Conservation (phyloP, 1,139 yeast species). For the Nakaseomyces bracarensis region DNA sequence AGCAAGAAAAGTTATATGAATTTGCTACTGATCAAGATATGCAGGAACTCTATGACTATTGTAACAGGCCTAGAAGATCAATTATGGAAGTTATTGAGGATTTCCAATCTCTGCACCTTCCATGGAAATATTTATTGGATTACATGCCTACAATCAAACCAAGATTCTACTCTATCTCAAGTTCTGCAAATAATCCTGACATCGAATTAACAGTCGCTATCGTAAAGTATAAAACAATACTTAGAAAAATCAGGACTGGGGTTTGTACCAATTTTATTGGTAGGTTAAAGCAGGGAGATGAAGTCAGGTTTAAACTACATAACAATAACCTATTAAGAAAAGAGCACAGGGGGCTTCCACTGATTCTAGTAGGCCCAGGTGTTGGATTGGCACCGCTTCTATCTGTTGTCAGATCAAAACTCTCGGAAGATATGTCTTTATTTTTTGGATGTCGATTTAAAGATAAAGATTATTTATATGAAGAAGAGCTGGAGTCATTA, state of each 20-base stretch:
- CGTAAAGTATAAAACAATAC: constrained; percentile 78
- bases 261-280: constrained; percentile 76
- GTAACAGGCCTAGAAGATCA: constrained; percentile 84
- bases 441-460: constrained; percentile 72
- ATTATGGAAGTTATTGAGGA: constrained; percentile 76
- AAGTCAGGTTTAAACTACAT: constrained; percentile 49
- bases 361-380: constrained; percentile 77
- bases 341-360: constrained; percentile 38
- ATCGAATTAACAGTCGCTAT: constrained; percentile 59
- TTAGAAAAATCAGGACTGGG: constrained; percentile 70
- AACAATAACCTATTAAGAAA: constrained; percentile 36
- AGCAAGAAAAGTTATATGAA: constrained; percentile 65
- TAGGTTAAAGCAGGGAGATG: constrained; percentile 40
- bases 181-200: constrained; percentile 38
- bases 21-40: constrained; percentile 63
- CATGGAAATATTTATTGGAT: constrained; percentile 66
- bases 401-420: constrained; percentile 40
- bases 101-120: constrained; percentile 64
- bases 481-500: constrained; percentile 43
- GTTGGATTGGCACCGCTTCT: constrained; percentile 91
- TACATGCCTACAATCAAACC: constrained; percentile 73
- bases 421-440: constrained; percentile 35
- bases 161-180: constrained; percentile 75
- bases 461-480: constrained; percentile 62
- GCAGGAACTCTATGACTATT: constrained; percentile 80